Conservation (phyloP, 2,329 filamentous ascomycete genomes). For the Paraconiothyrium sp. region DNA sequence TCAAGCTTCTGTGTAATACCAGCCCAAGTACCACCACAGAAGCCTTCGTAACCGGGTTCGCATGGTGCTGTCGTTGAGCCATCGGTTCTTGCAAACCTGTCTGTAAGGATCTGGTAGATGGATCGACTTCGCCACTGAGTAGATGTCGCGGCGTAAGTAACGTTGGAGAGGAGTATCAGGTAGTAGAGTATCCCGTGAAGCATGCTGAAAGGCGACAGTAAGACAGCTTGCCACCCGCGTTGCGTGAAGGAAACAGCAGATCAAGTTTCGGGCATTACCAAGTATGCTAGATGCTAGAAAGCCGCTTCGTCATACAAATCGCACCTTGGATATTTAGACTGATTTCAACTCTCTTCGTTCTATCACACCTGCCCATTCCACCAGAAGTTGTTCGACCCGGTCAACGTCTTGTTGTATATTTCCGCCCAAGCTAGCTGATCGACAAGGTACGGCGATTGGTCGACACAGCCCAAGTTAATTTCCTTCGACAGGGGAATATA, state of each 20-base stretch:
- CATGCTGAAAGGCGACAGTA: not conserved
- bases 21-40: constrained; percentile 59
- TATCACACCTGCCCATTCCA: not conserved
- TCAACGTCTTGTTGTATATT: not conserved
- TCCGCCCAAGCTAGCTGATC: constrained; percentile 1
- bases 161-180: not conserved
- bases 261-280: not conserved
- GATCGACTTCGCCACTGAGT: constrained; percentile 50
- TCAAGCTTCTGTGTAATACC: constrained; percentile 55
- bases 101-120: constrained; percentile 56
- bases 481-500: constrained; percentile 5
- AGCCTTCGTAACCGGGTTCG: constrained; percentile 41
- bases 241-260: too few species aligned
- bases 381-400: not conserved
- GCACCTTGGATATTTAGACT: too few species aligned
- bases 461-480: not conserved
- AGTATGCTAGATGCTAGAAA: too few species aligned
- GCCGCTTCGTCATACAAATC: too few species aligned
- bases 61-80: constrained; percentile 52
- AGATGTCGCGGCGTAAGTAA: constrained; percentile 37
- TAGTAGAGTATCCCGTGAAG: not conserved
- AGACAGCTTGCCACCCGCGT: too few species aligned
- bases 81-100: constrained; percentile 53
- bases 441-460: not conserved
- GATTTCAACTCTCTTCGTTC: not conserved